Evolutionary conservation across 176 grass and related monocot genomes (phyloP), one percentile per base, ranked within the genome.

Genomic region (Pontederia crassipes): DNA sequence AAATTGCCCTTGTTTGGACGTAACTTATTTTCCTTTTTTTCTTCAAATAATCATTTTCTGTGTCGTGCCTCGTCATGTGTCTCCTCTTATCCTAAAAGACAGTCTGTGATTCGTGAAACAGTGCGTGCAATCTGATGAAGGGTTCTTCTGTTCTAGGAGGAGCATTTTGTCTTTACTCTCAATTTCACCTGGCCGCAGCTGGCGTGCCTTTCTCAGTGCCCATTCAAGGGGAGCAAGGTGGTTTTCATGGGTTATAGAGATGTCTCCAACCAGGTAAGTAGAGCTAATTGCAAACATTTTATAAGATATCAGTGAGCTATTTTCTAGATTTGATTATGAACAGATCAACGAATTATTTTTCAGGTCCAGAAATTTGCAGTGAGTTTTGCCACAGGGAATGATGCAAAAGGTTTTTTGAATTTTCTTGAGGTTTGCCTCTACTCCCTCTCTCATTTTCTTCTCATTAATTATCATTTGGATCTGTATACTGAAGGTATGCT

Each of bases 311-410:
- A 45, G 17, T n/a, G 8, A 45, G 40, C 11, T 62, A 45, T 46
- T n/a, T 3, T 45, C 47, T 63, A 46, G 15, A 63, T 46, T 63
- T 9, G 9, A 62, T 17, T 9, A 51, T 45, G 17, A 62, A 45
- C 28, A 1, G 6, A 13, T 27, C 17, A 26, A 26, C 17, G 14
- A 4, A 55, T 13, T 45, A 27, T 61, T 32, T 68, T 51, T 64
- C 79, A 91, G 92, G 80, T 88, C 58, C 87, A 97, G 72, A 97
- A 97, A 55, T 97, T 97, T 74, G 84, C 83, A 60, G 52, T 91
- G 76, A 63, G 87, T 64, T 97, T 97, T 52, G 65, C 78, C 45
- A 50, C 75, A 50, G 71, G 69, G 40, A 64, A 61, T 68, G 64
- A 87, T 28, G 81, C 81, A 46, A 78, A 83, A 53, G 79, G 64